Base-by-base conservation (phyloP, 1,284 basidiomycete genomes). In the Chalciporus sp. region DNA sequence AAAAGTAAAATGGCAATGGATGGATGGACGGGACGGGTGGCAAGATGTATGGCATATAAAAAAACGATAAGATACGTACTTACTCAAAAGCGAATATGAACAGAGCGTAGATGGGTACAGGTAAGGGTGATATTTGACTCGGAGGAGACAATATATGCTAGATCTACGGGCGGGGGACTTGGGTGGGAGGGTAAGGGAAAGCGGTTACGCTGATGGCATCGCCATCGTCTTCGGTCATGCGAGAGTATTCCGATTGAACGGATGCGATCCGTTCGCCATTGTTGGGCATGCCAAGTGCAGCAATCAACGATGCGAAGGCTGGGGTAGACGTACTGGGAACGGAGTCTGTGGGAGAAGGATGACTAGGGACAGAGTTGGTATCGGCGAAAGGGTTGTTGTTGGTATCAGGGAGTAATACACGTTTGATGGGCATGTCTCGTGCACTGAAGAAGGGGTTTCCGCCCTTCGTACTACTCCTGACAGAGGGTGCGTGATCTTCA, bases 401-500 rank as follows among this genome's bases (percentile, higher is more conserved):
- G 64, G 71, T 47, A 61, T 71, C 55, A 53, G 69, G 27, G 63
- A 63, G 55, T 56, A 67, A 23, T 51, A 65, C 51, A 59, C 72
- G 60, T 50, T 55, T 58, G 59, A 62, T 45, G 3, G 68, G 31
- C 10, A 65, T 53, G 8, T 59, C 68, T 55, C 71, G 70, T 3
- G 78, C 80, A 56, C 77, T 77, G 70, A 88, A 89, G 74, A 89
- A 89, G 19, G 87, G 86, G 59, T 89, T 88, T 52, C 72, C 72
- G n/a, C 59, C 53, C 59, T 74, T 80, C 51, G 67, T 71, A 43
- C 77, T 71, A 39, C 53, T 48, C 51, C 62, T 69, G 27, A 61
- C 37, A 33, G 69, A 69, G 19, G 53, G 55, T 3, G 62, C 46
- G n/a, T 55, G 58, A 17, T 76, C 74, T 20, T 66, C 61, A 60